A percentile compares a stretch with the other conserved stretches of the same genome.
Evolutionary conservation across 148 eudicot species (phyloP).

Genomic region (Rhododendron williamsianum): DNA sequence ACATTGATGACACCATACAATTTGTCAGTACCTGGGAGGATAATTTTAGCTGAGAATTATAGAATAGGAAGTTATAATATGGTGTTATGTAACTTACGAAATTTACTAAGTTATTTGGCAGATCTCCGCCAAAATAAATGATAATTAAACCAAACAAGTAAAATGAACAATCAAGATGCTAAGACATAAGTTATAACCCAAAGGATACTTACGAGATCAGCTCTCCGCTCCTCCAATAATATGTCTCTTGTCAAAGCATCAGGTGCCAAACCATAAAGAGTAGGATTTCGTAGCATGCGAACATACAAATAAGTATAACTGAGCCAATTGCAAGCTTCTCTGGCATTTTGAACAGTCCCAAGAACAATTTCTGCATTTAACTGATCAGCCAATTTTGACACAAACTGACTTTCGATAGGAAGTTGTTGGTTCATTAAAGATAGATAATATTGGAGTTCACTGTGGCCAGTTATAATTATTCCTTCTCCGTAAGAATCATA

Average conservation of each 20-base stretch:
- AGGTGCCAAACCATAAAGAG: constrained; percentile 62
- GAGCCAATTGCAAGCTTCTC: constrained; percentile 86
- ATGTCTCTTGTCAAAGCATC: constrained; percentile 46
- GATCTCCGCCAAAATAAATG: neutral
- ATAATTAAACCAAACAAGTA: neutral
- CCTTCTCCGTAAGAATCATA: constrained; percentile 67
- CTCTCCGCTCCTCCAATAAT: constrained; percentile 68
- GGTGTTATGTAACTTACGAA: neutral
- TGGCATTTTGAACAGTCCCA: constrained; percentile 92
- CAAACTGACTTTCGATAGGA: constrained; percentile 65
- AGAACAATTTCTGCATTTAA: constrained; percentile 95
- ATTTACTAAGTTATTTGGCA: neutral
- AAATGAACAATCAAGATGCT: neutral
- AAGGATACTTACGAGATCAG: constrained; percentile 55
- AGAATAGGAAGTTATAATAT: neutral
- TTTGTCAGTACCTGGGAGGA: neutral
- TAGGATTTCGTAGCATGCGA: constrained; percentile 77
- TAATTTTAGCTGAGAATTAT: neutral
- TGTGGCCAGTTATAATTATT: constrained; percentile 61
- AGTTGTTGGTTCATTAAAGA: constrained; percentile 68
- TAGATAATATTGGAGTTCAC: constrained; percentile 57
- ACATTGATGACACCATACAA: neutral
- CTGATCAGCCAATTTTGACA: constrained; percentile 72
- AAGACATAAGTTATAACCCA: too few species aligned
- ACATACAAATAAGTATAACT: constrained; percentile 74